Evolutionary conservation across 768 basidiomycete genomes (phyloP).

Genomic region (Cyclocybe aegerita): DNA sequence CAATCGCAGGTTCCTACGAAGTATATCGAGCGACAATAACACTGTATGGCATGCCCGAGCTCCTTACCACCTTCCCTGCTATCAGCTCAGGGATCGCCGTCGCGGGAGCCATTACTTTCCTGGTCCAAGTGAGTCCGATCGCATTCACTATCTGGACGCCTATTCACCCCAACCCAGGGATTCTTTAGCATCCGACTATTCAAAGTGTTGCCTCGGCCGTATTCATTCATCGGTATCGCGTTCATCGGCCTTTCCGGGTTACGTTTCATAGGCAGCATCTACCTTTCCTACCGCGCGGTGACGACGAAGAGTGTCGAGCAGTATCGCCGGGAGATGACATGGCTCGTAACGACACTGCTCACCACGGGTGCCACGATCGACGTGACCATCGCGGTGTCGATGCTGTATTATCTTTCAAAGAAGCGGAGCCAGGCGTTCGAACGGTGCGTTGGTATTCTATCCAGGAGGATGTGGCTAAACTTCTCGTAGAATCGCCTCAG

Average conservation of each 20-base stretch:
- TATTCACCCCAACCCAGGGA: constrained; percentile 13
- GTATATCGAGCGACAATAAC: constrained; percentile 31
- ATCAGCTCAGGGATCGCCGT: constrained; percentile 21
- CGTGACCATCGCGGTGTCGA: constrained; percentile 26
- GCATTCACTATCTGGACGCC: neutral
- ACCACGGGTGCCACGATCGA: constrained; percentile 27
- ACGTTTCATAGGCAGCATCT: constrained; percentile 27
- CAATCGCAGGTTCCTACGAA: constrained; percentile 23
- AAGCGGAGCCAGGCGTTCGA: constrained; percentile 17
- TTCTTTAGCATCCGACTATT: constrained; percentile 32
- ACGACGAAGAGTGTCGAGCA: constrained; percentile 14
- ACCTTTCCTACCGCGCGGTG: constrained; percentile 22
- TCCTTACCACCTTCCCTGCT: constrained; percentile 18
- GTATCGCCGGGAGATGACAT: constrained; percentile 24
- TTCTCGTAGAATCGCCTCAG: constrained; percentile 15
- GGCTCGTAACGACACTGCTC: constrained; percentile 31
- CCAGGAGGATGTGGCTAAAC: neutral
- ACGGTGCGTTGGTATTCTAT: constrained; percentile 10
- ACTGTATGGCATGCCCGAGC: constrained; percentile 20
- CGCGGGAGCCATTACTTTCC: constrained; percentile 26
- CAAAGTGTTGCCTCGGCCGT: constrained; percentile 25
- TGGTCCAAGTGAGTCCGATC: constrained; percentile 24
- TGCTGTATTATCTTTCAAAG: constrained; percentile 29
- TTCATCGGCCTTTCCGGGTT: constrained; percentile 24
- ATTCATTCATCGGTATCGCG: constrained; percentile 22